Conservation (phyloP, 805 yeast species). For the Pichia thaimueangensis region DNA sequence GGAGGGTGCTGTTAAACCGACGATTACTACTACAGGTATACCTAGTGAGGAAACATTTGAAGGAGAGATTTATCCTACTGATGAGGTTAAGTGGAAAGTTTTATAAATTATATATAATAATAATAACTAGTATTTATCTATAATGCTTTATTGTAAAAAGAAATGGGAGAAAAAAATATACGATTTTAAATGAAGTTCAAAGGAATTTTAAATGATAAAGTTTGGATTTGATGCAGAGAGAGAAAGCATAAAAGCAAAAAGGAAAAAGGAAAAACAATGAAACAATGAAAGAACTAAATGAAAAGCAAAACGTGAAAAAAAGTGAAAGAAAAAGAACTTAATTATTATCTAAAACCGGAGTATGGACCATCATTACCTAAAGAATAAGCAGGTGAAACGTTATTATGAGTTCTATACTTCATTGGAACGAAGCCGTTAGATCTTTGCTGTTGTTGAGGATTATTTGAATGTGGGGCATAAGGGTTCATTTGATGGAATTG, state of each 20-base stretch:
- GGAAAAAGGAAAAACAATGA: not conserved
- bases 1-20: not conserved
- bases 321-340: slow-evolving; percentile 1
- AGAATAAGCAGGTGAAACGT: slow-evolving; percentile 17
- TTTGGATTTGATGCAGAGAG: not conserved
- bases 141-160: too few relatives aligned
- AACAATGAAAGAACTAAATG: not conserved
- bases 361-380: slow-evolving; percentile 37
- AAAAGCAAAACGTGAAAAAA: not conserved
- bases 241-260: not conserved
- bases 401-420: slow-evolving; percentile 16
- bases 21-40: not conserved
- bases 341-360: slow-evolving; percentile 21
- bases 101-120: too few relatives aligned
- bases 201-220: not conserved
- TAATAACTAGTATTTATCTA: too few relatives aligned
- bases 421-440: slow-evolving; percentile 13
- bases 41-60: slow-evolving; percentile 1
- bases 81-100: too few relatives aligned
- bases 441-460: too few relatives aligned
- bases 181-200: slow-evolving; percentile 3
- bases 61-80: too few relatives aligned
- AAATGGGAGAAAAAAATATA: too few relatives aligned
- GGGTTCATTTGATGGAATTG: slow-evolving; percentile 7
- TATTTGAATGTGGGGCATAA: slow-evolving; percentile 2